These are phyloP conservation scores for Talaromyces sp. DNA, from an alignment of 2,329 filamentous ascomycete genomes.

Conservation along the genomic window DNA sequence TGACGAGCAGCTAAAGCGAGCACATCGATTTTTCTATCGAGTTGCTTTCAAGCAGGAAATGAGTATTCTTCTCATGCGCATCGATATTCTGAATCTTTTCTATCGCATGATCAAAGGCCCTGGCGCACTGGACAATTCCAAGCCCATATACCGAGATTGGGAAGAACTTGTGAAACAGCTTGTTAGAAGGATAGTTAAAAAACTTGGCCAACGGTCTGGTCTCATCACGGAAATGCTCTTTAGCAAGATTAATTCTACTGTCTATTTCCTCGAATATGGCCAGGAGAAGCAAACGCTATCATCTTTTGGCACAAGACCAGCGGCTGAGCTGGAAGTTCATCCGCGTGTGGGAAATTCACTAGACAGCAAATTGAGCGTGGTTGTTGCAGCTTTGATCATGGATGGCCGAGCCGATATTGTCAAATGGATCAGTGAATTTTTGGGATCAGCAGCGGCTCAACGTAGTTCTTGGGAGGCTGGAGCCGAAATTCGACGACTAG, in stretches of 20 bases:
- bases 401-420: slow-evolving; percentile 70
- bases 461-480: slow-evolving; percentile 72
- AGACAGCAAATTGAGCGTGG: slow-evolving; percentile 71
- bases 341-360: slow-evolving; percentile 57
- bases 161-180: slow-evolving; percentile 82
- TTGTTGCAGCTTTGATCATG: slow-evolving; percentile 72
- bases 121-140: slow-evolving; percentile 63
- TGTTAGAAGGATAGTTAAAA: slow-evolving; percentile 73
- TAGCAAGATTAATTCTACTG: slow-evolving; percentile 77
- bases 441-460: slow-evolving; percentile 65
- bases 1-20: slow-evolving; percentile 76
- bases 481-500: slow-evolving; percentile 54
- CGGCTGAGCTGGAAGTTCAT: slow-evolving; percentile 78
- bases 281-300: slow-evolving; percentile 71
- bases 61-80: slow-evolving; percentile 78
- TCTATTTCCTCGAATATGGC: slow-evolving; percentile 85
- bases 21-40: slow-evolving; percentile 90
- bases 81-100: slow-evolving; percentile 85
- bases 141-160: slow-evolving; percentile 76
- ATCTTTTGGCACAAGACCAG: slow-evolving; percentile 61
- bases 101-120: slow-evolving; percentile 90
- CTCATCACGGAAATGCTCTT: slow-evolving; percentile 90
- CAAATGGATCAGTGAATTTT: slow-evolving; percentile 72
- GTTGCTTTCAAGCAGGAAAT: slow-evolving; percentile 93
- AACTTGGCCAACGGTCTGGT: slow-evolving; percentile 78